Conservation (phyloP, 2,329 filamentous ascomycete species). For the Lachnellula willkommii region DNA sequence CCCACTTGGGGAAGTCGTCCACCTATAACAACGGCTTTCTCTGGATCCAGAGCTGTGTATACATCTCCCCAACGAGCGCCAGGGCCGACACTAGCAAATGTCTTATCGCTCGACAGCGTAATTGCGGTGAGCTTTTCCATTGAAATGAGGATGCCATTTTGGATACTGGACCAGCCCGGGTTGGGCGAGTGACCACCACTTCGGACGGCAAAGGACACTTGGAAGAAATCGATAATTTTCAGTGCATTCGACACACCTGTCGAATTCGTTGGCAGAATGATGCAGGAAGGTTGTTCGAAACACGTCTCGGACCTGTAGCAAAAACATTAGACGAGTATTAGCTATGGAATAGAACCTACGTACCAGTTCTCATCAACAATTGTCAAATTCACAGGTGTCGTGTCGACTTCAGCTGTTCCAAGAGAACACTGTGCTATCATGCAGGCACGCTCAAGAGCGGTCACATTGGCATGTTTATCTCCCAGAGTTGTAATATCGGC, state of each 20-base stretch:
- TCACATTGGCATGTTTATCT: too few species aligned
- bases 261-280: too few species aligned
- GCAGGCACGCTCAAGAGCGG: too few species aligned
- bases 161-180: slow-evolving; percentile 46
- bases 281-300: too few species aligned
- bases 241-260: slow-evolving; percentile 25
- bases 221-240: slow-evolving; percentile 1
- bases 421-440: too few species aligned
- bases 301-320: too few species aligned
- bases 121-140: slow-evolving; percentile 29
- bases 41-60: slow-evolving; percentile 32
- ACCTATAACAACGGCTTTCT: slow-evolving; percentile 30
- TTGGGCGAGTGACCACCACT: slow-evolving; percentile 14
- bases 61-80: slow-evolving; percentile 36
- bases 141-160: slow-evolving; percentile 42
- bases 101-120: slow-evolving; percentile 26
- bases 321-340: too few species aligned
- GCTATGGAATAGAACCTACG: too few species aligned
- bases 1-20: slow-evolving; percentile 23
- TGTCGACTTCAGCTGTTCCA: too few species aligned
- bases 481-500: too few species aligned
- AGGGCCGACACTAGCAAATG: slow-evolving; percentile 30
- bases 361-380: too few species aligned
- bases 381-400: too few species aligned
- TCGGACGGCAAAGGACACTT: slow-evolving; percentile 10